Evolutionary conservation across 495 filamentous ascomycete species (phyloP), one percentile per base, ranked within the genome.

Genomic region (Glonium stellatum): DNA sequence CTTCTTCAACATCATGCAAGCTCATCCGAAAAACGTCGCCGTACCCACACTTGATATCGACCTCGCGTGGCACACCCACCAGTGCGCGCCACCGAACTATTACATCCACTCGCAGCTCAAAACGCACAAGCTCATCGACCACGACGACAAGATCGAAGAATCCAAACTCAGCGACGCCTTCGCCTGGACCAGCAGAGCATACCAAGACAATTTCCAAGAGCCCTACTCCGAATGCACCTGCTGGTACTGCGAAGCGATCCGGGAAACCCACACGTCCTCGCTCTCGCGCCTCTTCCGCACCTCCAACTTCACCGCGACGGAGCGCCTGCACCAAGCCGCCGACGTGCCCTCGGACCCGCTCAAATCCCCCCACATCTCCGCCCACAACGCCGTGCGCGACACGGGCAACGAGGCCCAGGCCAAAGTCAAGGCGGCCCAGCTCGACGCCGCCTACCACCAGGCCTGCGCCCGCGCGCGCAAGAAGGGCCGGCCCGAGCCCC

Each of bases 1-100:
- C 15, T 95, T 89, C 75, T 78, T 89, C 41, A 21, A 54, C 0
- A 85, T 95, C 62, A 88, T 93, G 73, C 64, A 66, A 0, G 36
- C 51, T 1, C 70, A 89, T 65, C 78, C 80, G 0, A 55, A 63
- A 0, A 66, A 81, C 12, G 76, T 83, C 46, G 82, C 81, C 0
- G 88, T 93, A 0, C 90, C 90, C 3, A 95, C 90, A 15, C 77
- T 93, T 3, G 90, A 95, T 62, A 80, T 93, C 18, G 90, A 95
- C 69, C 75, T 95, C 0, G 89, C 82, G 8, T 95, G 90, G 90
- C 77, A 80, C 61, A 82, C 78, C 1, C 79, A 81, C 61, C 79
- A 80, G 56, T 78, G 92, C n/a, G 81, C 76, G 4, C 87, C 89
- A 0, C 63, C 65, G 10, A 58, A 68, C n/a, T 93, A 93, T 71